Conservation (phyloP, 169 alveolate genomes). For the Cardiosporidium cionae region DNA sequence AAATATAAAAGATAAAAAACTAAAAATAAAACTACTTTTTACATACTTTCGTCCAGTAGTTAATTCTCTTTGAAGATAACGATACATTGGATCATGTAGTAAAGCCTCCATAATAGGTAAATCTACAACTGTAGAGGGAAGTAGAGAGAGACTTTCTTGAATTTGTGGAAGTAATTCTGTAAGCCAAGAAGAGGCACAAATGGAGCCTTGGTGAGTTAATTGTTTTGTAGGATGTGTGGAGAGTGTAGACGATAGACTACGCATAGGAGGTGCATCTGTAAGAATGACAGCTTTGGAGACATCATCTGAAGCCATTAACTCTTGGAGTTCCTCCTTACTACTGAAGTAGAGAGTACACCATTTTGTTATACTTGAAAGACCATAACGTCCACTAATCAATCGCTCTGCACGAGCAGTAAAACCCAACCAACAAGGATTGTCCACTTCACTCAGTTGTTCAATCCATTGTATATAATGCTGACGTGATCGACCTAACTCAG, state of each 20-base stretch:
- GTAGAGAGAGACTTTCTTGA: conserved; percentile 41
- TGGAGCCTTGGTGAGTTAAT: background rate
- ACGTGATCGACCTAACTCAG: conserved; percentile 11
- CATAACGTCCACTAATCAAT: conserved; percentile 17
- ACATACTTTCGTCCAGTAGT: no score
- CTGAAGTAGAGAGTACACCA: conserved; percentile 33
- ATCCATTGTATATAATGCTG: conserved; percentile 33
- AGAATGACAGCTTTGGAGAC: background rate
- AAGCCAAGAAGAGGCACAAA: conserved; percentile 27
- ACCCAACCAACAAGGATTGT: conserved; percentile 38
- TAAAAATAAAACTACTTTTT: no score
- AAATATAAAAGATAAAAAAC: no score
- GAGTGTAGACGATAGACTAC: background rate
- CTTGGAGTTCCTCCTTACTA: conserved; percentile 32
- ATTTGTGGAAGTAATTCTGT: conserved; percentile 26
- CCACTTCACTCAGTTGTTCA: conserved; percentile 16
- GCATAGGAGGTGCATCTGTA: background rate
- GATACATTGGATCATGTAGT: no score
- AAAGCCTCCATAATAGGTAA: background rate
- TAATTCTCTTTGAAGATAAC: no score
- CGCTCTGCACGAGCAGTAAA: conserved; percentile 29
- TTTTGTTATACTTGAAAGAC: background rate
- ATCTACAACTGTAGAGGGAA: conserved; percentile 60
- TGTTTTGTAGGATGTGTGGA: background rate
- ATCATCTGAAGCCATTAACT: background rate